Base-by-base conservation (phyloP, 768 basidiomycete genomes). In the Clathrus columnatus region DNA sequence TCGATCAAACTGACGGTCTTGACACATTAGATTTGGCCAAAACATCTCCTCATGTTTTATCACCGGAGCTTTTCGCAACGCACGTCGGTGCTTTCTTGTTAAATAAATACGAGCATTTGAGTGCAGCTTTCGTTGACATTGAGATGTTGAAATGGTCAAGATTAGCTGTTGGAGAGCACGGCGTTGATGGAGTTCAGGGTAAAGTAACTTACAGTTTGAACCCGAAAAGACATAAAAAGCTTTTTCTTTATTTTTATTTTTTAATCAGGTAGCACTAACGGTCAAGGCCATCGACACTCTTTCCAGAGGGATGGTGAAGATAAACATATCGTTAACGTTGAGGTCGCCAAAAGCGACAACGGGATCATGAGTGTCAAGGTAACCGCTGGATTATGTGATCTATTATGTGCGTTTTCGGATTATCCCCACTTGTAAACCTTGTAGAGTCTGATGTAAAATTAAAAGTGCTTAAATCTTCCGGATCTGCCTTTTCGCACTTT, bases 281-380 rank as follows among this genome's bases (percentile, higher is more conserved):
- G 65, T 0, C 66, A 74, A 58, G 73, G 73, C 1, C 93, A 97
- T 67, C 67, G 79, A 6, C 90, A 94, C 66, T 80, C 91, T 16
- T 98, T 95, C 69, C 74, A 78, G 55, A 75, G 94, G 21, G 91
- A 97, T 61, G 95, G 94, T 1, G 90, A 93, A 2, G 94, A 98
- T 66, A 95, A 88, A 73, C 76, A 82, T 4, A 65, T 84, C 28
- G 76, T 83, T 5, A 78, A 79, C 18, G 81, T 76, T 14, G 76
- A 79, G 68, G 80, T 84, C 1, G 36, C 48, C 16, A 66, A 65
- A 50, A 52, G 70, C 20, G 56, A 42, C 27, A 20, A 48, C 50
- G 57, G 60, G 10, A 64, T 67, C 8, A 17, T 41, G 5, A 61
- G 85, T 83, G 68, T 87, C n/a, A 86, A 91, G 61, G 84, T 75